Evolutionary conservation across 768 basidiomycete genomes (phyloP), one percentile per base, ranked within the genome.

Genomic region (Leccinum aurantiacum): DNA sequence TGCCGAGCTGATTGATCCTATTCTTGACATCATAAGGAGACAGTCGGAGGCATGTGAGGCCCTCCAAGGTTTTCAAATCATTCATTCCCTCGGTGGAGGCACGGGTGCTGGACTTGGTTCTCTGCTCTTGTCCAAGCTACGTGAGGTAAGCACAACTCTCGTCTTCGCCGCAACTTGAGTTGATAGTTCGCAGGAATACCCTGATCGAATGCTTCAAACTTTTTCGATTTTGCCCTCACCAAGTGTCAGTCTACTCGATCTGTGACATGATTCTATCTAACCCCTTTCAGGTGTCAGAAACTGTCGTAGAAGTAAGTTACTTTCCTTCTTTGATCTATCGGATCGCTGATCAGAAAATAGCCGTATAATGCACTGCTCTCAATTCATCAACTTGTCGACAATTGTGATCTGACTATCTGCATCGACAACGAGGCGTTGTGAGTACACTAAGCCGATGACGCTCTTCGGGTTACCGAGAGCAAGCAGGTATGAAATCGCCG

Each of bases 61-160:
- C 9, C 78, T 98, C 19, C 95, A 98, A 77, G 95, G 95, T 1
- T 93, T 95, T 69, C 93, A 95, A 67, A 73, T 95, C 51, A 74
- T 94, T 10, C 93, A 96, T 64, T 93, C 94, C 17, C 84, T 98
- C 17, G 94, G 94, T 37, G 94, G 94, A 61, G 94, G 94, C 38
- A 95, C 91, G 3, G 94, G 93, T 38, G 86, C 93, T 24, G 94
- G 94, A 17, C 74, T 95, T 46, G 93, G 93, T 41, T 88, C 87
- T 58, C 77, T 95, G 47, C 76, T 95, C 56, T 75, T 96, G 37
- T 85, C 87, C 38, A 95, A 95, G 69, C 75, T 95, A 60, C 84
- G 91, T 55, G 93, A 95, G 24, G 24, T 24, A 24, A 24, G 24
- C 24, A 24, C 3, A 24, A 2, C 24, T 2, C 24, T 3, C 24